Evolutionary conservation across 305 asterid genomes (phyloP).

Genomic region (Nicotiana rustica): DNA sequence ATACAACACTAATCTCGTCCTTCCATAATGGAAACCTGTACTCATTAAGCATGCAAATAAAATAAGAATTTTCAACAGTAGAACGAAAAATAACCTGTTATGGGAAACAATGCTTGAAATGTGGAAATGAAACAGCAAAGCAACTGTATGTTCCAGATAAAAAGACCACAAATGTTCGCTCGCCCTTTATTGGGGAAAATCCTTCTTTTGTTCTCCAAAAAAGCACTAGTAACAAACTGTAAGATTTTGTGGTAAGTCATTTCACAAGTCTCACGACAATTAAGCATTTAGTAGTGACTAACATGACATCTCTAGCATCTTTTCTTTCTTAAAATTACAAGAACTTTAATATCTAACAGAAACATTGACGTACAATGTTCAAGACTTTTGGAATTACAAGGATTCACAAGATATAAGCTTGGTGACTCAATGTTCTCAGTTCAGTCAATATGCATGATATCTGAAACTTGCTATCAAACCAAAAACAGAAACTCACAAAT

Average conservation of each 20-base stretch:
- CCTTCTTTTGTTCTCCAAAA: not conserved
- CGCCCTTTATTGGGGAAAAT: not conserved
- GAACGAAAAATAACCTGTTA: too few species aligned
- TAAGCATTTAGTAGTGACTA: not conserved
- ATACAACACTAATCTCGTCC: too few species aligned
- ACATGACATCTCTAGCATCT: not conserved
- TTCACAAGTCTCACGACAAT: not conserved
- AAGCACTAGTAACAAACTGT: not conserved
- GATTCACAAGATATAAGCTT: not conserved
- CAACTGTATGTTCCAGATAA: not conserved
- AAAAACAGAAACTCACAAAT: not conserved
- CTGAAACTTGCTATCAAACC: not conserved
- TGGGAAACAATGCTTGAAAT: too few species aligned
- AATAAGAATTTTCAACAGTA: too few species aligned
- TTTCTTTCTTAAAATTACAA: not conserved
- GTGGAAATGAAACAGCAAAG: too few species aligned
- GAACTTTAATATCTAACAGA: not conserved
- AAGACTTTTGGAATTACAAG: not conserved
- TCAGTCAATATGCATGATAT: not conserved
- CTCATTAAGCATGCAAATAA: too few species aligned
- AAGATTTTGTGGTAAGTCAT: not conserved
- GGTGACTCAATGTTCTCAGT: not conserved
- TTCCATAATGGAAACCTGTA: too few species aligned
- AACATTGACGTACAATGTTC: not conserved
- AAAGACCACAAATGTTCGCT: not conserved